Evolutionary conservation across 108 stramenopile genomes (phyloP).

Genomic region (Cylindrotheca fusiformis): DNA sequence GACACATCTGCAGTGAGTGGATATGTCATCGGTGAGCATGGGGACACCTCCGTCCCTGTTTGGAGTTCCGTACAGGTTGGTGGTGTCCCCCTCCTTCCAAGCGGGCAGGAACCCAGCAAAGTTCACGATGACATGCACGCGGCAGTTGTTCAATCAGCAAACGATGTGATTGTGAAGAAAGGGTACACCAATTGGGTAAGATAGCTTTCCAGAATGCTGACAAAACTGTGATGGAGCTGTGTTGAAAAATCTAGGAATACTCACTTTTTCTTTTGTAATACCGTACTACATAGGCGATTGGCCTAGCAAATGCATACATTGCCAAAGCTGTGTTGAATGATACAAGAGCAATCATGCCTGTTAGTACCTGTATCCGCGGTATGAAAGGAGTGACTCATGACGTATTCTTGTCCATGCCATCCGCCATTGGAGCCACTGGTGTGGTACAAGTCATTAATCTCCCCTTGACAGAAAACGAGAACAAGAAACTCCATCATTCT

Average conservation of each 20-base stretch:
- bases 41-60: constrained; percentile 45
- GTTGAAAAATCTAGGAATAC: too few species aligned
- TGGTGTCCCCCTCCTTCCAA: constrained; percentile 22
- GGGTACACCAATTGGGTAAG: constrained; percentile 62
- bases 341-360: constrained; percentile 37
- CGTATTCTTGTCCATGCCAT: constrained; percentile 44
- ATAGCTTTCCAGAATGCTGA: too few species aligned
- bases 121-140: constrained; percentile 32
- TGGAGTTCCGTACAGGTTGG: constrained; percentile 52
- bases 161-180: constrained; percentile 43
- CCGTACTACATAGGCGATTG: too few species aligned
- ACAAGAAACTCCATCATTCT: constrained; percentile 19
- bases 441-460: constrained; percentile 20
- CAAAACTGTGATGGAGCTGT: too few species aligned
- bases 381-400: constrained; percentile 43
- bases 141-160: constrained; percentile 38
- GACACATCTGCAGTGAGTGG: constrained; percentile 32
- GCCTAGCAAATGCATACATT: constrained; percentile 36
- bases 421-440: constrained; percentile 30
- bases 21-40: constrained; percentile 58
- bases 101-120: constrained; percentile 27
- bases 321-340: constrained; percentile 40
- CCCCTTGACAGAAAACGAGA: constrained; percentile 26
- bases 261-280: too few species aligned
- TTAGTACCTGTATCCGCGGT: constrained; percentile 47